phyloP scores from a whole-genome alignment of 371 early-diverging fungal species.

The Mortierella polycephala region DNA sequence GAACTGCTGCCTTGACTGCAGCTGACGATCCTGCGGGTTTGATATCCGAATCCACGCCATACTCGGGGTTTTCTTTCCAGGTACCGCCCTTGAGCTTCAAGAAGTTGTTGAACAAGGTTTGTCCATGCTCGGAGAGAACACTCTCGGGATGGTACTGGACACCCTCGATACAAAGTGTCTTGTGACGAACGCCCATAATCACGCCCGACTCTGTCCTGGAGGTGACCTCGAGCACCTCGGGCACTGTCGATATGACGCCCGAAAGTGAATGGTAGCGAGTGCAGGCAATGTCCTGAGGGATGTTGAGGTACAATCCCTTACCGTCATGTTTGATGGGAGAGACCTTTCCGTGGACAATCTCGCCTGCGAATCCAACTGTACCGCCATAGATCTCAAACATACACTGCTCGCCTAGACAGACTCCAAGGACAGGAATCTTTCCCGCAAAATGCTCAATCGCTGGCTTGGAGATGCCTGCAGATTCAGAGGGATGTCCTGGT shows the following conservation, averaged over 20 bases:
- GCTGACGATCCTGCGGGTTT: conserved; percentile 38
- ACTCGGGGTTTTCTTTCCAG: conserved; percentile 81
- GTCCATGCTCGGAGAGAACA: conserved; percentile 92
- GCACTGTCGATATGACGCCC: conserved; percentile 85
- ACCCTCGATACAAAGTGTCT: conserved; percentile 89
- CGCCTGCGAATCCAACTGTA: conserved; percentile 88
- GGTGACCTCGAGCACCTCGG: conserved; percentile 85
- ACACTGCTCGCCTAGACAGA: conserved; percentile 96
- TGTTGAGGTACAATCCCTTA: conserved; percentile 83
- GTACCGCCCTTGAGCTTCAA: conserved; percentile 84
- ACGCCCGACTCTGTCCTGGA: conserved; percentile 87
- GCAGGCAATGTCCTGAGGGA: conserved; percentile 84
- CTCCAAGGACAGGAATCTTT: conserved; percentile 95
- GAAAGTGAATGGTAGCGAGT: conserved; percentile 97
- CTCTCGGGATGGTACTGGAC: conserved; percentile 98
- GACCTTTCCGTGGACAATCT: conserved; percentile 96
- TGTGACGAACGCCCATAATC: conserved; percentile 96
- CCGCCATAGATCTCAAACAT: conserved; percentile 97
- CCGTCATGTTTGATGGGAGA: conserved; percentile 89
- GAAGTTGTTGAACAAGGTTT: conserved; percentile 88
- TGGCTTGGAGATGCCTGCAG: conserved; percentile 89
- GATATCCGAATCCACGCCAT: conserved; percentile 56
- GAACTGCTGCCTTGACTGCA: conserved; percentile 49
- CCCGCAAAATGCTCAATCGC: conserved; percentile 90
- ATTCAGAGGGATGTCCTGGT: conserved; percentile 93